Percentiles rank a stretch among this genome's conserved stretches.
These are phyloP conservation scores for Chaetomiaceae sp. DNA, from an alignment of 2,329 filamentous ascomycete species.

Conservation along the genomic window DNA sequence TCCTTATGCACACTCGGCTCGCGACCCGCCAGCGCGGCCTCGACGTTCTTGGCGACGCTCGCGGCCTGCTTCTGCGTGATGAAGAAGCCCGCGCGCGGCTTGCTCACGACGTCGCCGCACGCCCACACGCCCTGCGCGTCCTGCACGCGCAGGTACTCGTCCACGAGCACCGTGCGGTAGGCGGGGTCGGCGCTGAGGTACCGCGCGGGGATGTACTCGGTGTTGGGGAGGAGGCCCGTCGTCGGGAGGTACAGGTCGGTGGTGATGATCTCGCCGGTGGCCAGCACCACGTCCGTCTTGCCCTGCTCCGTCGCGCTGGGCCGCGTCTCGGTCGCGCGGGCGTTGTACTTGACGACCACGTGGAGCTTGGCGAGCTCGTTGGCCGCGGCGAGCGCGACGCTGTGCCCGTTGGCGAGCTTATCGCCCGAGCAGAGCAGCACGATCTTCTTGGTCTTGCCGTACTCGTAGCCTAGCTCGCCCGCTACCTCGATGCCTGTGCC, in stretches of 20 bases:
- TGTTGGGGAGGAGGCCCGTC: constrained; percentile 52
- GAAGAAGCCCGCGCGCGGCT: constrained; percentile 43
- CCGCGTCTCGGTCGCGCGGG: constrained; percentile 37
- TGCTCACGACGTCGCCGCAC: constrained; percentile 49
- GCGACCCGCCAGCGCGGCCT: constrained; percentile 43
- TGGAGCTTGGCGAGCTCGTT: constrained; percentile 50
- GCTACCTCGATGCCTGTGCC: constrained; percentile 53
- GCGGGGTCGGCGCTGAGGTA: constrained; percentile 37
- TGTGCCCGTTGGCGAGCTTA: constrained; percentile 43
- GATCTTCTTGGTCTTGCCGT: constrained; percentile 45
- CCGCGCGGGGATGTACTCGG: constrained; percentile 44
- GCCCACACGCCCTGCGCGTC: constrained; percentile 47
- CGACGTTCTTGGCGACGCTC: constrained; percentile 51
- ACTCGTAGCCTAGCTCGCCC: constrained; percentile 51
- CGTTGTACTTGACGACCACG: constrained; percentile 43
- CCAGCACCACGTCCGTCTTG: constrained; percentile 46
- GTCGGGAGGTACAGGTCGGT: constrained; percentile 51
- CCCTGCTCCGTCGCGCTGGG: constrained; percentile 32
- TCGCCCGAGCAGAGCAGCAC: constrained; percentile 42
- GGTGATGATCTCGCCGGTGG: constrained; percentile 42
- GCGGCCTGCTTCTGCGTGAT: constrained; percentile 49
- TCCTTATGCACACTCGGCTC: constrained; percentile 41
- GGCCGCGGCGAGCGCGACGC: constrained; percentile 38
- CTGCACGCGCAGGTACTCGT: constrained; percentile 48
- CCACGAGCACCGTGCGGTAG: constrained; percentile 43